Base-by-base conservation (phyloP, 805 yeast species). In the Yamadazyma akitaensis region DNA sequence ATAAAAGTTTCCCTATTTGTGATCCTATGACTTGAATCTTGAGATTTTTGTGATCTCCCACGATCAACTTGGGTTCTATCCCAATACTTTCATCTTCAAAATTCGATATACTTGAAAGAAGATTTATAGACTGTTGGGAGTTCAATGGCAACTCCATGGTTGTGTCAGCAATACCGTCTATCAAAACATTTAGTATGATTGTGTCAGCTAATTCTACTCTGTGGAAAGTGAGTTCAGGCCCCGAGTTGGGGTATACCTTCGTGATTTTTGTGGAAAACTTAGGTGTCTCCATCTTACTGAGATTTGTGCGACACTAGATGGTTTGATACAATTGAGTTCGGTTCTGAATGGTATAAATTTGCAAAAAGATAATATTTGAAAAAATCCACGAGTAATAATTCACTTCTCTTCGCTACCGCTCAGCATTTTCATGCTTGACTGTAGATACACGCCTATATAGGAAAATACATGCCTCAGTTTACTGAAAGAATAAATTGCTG, bases 161-260 rank as follows among this genome's bases (percentile, higher is more conserved):
- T 16, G 79, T 64, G 59, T 79, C 82, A 57, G 73, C 64, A n/a
- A 72, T 67, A 0, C 79, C 80, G 53, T 76, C 60, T 31, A 61
- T 60, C 39, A 69, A 63, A 12, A 77, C 55, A 37, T 68, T 67
- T 28, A 77, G 31, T 2, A 77, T 58, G 37, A 63, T 55, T 48
- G 67, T 68, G 48, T 77, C 75, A 2, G 57, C 58, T 25, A 73
- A 64, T 17, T 67, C 72, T 2, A 72, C 44, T 46, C 60, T 62
- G 28, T 60, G 65, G 44, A 63, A 61, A n/a, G 44, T 46, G 32
- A 63, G 47, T 37, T 57, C 57, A 11, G 48, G 47, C 10, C 18
- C 40, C 24, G 36, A 21, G 10, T 32, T 42, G 17, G 47, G 46
- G 41, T 48, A 51, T 2, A 17, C 32, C n/a, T 45, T 47, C 6